Evolutionary conservation across 1,284 basidiomycete species (phyloP).

Genomic region (Austroboletus olivaceoglutinosus): DNA sequence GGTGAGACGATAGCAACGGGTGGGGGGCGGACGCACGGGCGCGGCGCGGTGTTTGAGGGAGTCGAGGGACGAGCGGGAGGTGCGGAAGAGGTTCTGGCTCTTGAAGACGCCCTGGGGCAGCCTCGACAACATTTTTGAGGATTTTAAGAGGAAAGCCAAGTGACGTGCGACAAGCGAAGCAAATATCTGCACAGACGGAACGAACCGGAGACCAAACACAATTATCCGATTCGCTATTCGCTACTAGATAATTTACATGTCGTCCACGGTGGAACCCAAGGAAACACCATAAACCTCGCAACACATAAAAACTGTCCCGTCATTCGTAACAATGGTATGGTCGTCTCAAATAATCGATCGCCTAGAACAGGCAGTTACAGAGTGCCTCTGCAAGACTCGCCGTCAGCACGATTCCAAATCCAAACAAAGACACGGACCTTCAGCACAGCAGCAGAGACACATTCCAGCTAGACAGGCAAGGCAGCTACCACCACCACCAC

Average conservation of each 20-base stretch:
- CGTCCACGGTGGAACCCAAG: constrained; percentile 10
- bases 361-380: constrained; percentile 68
- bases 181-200: constrained; percentile 24
- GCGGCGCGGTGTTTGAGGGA: constrained; percentile 32
- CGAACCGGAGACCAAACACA: constrained; percentile 32
- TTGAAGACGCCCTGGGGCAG: constrained; percentile 66
- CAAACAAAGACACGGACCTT: constrained; percentile 50
- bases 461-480: constrained; percentile 71
- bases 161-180: constrained; percentile 25
- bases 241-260: constrained; percentile 34
- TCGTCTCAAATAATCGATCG: constrained; percentile 6
- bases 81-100: constrained; percentile 27
- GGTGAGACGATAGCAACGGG: not conserved
- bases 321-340: constrained; percentile 18
- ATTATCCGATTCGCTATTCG: constrained; percentile 18
- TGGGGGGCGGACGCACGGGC: no score
- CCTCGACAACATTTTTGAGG: constrained; percentile 72
- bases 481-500: constrained; percentile 45
- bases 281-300: constrained; percentile 10
- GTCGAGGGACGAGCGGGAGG: constrained; percentile 40
- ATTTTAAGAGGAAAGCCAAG: constrained; percentile 39
- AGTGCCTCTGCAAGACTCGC: constrained; percentile 50
- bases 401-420: constrained; percentile 4
- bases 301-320: constrained; percentile 16
- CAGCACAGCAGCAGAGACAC: constrained; percentile 74